phyloP scores from a whole-genome alignment of 2,329 filamentous ascomycete genomes.

The Scytalidium sp. region DNA sequence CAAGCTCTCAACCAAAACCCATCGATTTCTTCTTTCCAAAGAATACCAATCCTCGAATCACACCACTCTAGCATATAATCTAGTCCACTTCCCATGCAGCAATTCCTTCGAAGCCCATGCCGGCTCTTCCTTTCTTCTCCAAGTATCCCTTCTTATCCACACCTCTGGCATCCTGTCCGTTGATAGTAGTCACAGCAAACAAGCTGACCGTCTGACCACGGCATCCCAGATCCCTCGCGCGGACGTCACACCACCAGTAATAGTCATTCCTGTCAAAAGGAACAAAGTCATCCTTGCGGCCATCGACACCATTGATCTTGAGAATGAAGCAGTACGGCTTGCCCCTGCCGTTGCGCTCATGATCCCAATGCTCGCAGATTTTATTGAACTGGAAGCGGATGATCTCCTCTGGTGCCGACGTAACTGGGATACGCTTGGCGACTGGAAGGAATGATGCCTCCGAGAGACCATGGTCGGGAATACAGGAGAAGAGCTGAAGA shows the following conservation, averaged over 20 bases:
- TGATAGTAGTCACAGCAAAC: slow-evolving; percentile 52
- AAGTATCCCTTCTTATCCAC: slow-evolving; percentile 23
- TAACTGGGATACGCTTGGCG: slow-evolving; percentile 56
- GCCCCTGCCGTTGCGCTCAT: slow-evolving; percentile 63
- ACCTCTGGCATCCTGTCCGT: slow-evolving; percentile 31
- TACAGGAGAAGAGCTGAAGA: slow-evolving; percentile 43
- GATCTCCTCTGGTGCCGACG: slow-evolving; percentile 44
- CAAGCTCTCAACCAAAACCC: too few species aligned
- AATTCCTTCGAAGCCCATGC: slow-evolving; percentile 26
- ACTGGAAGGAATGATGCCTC: slow-evolving; percentile 60
- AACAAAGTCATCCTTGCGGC: slow-evolving; percentile 63
- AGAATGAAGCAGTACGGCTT: slow-evolving; percentile 69
- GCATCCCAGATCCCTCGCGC: slow-evolving; percentile 60
- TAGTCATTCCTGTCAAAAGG: slow-evolving; percentile 75
- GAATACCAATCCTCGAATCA: not conserved
- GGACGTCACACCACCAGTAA: slow-evolving; percentile 79
- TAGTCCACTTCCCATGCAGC: slow-evolving; percentile 27
- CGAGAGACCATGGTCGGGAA: slow-evolving; percentile 48
- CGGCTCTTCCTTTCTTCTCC: slow-evolving; percentile 23
- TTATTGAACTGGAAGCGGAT: slow-evolving; percentile 80
- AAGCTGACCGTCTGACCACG: slow-evolving; percentile 68
- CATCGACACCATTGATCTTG: slow-evolving; percentile 62
- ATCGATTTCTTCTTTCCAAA: not conserved
- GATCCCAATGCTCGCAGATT: slow-evolving; percentile 78
- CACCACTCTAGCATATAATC: too few species aligned